phyloP scores from a whole-genome alignment of 2,329 filamentous ascomycete genomes.

The Alternaria novae-zelandiae region DNA sequence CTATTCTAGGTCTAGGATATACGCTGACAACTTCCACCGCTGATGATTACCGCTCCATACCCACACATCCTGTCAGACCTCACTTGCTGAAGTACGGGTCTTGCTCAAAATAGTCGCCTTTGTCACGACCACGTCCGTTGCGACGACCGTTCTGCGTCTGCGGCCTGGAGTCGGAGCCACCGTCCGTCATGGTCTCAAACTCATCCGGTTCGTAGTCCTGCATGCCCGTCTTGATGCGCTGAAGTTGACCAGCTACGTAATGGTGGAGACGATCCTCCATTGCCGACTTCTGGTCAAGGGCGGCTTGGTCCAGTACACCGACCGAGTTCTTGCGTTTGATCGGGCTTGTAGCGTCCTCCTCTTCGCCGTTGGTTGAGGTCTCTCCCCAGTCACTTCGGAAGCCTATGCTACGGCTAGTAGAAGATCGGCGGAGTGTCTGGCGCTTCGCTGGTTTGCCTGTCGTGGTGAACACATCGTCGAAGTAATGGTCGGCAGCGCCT shows the following conservation, averaged over 20 bases:
- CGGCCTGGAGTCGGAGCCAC: conserved; percentile 27
- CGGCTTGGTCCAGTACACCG: conserved; percentile 61
- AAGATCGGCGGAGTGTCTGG: conserved; percentile 74
- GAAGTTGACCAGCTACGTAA: conserved; percentile 83
- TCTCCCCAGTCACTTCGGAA: conserved; percentile 75
- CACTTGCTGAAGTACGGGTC: conserved; percentile 36
- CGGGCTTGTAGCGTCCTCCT: conserved; percentile 39
- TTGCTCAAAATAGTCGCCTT: conserved; percentile 39
- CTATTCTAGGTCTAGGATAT: conserved; percentile 33
- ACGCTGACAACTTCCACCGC: conserved; percentile 10
- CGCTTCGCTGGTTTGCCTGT: conserved; percentile 50
- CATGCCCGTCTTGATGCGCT: conserved; percentile 69
- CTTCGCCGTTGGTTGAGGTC: conserved; percentile 46
- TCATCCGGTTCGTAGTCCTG: conserved; percentile 65
- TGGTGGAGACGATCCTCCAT: conserved; percentile 70
- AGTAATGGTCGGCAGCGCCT: conserved; percentile 87
- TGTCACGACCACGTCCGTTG: conserved; percentile 24
- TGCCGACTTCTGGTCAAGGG: conserved; percentile 44
- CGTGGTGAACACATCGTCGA: conserved; percentile 83
- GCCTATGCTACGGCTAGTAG: conserved; percentile 82
- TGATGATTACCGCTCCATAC: neutral
- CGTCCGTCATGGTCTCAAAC: conserved; percentile 65
- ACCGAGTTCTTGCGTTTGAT: conserved; percentile 55
- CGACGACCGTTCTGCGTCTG: conserved; percentile 32
- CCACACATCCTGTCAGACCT: conserved; percentile 1